Percentiles rank a stretch among this genome's conserved stretches.
These are phyloP conservation scores for Eucalyptus marginata DNA, from an alignment of 345 rosid species.

Conservation along the genomic window DNA sequence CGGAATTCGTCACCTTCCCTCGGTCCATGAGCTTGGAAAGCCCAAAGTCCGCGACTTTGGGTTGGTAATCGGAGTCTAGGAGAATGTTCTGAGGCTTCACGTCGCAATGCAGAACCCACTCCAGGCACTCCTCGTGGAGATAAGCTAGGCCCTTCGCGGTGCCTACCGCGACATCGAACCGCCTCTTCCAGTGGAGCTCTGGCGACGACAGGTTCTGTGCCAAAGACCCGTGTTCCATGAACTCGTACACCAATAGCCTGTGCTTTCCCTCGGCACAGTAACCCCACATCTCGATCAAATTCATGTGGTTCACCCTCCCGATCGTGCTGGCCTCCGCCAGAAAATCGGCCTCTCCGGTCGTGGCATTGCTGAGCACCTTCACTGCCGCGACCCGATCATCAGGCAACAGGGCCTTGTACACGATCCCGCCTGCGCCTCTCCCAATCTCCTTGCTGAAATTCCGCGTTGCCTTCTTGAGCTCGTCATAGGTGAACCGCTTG, in stretches of 20 bases:
- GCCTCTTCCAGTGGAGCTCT: constrained; percentile 5
- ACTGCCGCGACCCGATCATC: constrained; percentile 5
- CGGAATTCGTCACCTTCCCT: not conserved
- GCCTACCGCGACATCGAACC: constrained; percentile 10
- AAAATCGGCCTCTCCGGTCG: constrained; percentile 16
- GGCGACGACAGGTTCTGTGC: not conserved
- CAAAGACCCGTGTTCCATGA: constrained; percentile 12
- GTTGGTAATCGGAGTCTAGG: not conserved
- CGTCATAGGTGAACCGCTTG: constrained; percentile 13
- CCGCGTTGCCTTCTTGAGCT: constrained; percentile 11
- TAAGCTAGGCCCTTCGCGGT: constrained; percentile 21
- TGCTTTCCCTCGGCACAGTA: constrained; percentile 17
- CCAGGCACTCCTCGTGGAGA: constrained; percentile 24
- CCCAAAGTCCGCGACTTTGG: constrained; percentile 18
- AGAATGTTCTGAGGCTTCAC: constrained; percentile 18
- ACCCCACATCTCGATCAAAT: constrained; percentile 20
- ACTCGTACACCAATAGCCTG: constrained; percentile 21
- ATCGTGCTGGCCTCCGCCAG: constrained; percentile 23
- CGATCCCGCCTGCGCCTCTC: constrained; percentile 25
- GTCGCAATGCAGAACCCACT: constrained; percentile 13
- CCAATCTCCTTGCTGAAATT: constrained; percentile 20
- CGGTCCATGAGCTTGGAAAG: constrained; percentile 9
- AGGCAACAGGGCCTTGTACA: constrained; percentile 6
- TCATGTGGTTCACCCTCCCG: constrained; percentile 22
- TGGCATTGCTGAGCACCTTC: constrained; percentile 8